Conservation (phyloP, 1,284 basidiomycete species). For the Farysia itapuensis region DNA sequence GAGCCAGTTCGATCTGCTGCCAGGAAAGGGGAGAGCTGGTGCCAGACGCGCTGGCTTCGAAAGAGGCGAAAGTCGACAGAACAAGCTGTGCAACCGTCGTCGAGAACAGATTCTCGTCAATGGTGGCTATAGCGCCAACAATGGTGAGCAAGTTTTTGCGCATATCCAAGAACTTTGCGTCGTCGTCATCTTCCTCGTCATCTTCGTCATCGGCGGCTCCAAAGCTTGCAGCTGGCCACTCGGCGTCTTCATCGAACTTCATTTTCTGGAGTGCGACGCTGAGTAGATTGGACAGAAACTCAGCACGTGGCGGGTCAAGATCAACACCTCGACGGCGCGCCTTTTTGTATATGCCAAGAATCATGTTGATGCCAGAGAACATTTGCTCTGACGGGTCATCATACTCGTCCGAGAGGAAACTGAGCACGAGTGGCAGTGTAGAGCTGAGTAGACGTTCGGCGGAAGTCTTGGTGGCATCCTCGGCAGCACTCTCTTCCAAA, state of each 20-base stretch:
- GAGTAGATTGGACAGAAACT: slow-evolving; percentile 76
- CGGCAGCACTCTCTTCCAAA: slow-evolving; percentile 68
- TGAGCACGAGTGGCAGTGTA: slow-evolving; percentile 78
- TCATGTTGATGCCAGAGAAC: slow-evolving; percentile 43
- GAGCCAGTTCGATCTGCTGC: slow-evolving; percentile 90
- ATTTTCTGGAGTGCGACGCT: slow-evolving; percentile 78
- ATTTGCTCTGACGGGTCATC: slow-evolving; percentile 55
- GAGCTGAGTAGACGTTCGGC: slow-evolving; percentile 72
- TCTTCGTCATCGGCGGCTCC: slow-evolving; percentile 72
- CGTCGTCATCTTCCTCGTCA: slow-evolving; percentile 72
- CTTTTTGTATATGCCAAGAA: slow-evolving; percentile 54
- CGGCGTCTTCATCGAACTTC: slow-evolving; percentile 67
- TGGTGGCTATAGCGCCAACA: slow-evolving; percentile 76
- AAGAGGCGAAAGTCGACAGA: slow-evolving; percentile 72
- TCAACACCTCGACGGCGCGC: slow-evolving; percentile 37
- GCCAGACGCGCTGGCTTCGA: slow-evolving; percentile 64
- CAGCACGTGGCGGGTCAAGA: slow-evolving; percentile 52
- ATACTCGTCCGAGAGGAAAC: slow-evolving; percentile 84
- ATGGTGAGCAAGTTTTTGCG: slow-evolving; percentile 82
- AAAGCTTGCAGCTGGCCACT: slow-evolving; percentile 71
- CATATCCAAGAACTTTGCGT: slow-evolving; percentile 78
- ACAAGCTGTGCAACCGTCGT: slow-evolving; percentile 73
- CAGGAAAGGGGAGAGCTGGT: slow-evolving; percentile 69
- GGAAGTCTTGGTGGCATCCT: slow-evolving; percentile 70
- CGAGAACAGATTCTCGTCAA: slow-evolving; percentile 79